Evolutionary conservation across 306 rosid genomes (phyloP), one percentile per base, ranked within the genome.

Genomic region (Bauhinia variegata): DNA sequence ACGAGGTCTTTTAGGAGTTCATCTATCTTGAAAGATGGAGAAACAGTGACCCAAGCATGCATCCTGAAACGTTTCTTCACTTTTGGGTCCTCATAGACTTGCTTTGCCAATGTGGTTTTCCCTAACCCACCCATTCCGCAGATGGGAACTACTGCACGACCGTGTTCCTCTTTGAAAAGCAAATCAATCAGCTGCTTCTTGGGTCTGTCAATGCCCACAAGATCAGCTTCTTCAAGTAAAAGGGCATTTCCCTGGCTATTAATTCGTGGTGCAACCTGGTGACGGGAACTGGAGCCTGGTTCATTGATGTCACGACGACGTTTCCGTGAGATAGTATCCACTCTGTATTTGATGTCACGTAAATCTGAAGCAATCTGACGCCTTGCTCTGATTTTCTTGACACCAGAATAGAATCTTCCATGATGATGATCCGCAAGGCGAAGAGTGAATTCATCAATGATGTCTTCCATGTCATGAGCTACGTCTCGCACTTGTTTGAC

Each of bases 41-140:
- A 61, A 31, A 66, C 79, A 23, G 74, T 69, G 54, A 81, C 64
- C 89, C 89, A 84, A 62, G 89, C 86, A 36, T 76, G 86, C 7
- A 78, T 72, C 63, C 76, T 61, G 65, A 78, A 84, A 7, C 74
- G 68, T 32, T 72, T 79, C 80, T 73, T 73, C 49, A 84, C 86
- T 47, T 65, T 77, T 46, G 68, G 78, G 34, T 81, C 82, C 5
- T 84, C 86, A 34, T 68, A 84, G 32, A 81, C 80, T 70, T 81
- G 83, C 78, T 84, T 84, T 39, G 79, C 89, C 37, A 81, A 11
- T 15, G 89, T 78, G 32, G 89, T 78, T 36, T 84, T 84, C 60
- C 89, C 89, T 70, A 75, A 11, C 1, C 89, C 89, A 17, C 89
- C 89, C 86, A 84, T 84, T 15, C 86, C 89, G 43, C 39, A 46